phyloP scores from a whole-genome alignment of 805 yeast species.

The Lipomyces spencermartinsiae region DNA sequence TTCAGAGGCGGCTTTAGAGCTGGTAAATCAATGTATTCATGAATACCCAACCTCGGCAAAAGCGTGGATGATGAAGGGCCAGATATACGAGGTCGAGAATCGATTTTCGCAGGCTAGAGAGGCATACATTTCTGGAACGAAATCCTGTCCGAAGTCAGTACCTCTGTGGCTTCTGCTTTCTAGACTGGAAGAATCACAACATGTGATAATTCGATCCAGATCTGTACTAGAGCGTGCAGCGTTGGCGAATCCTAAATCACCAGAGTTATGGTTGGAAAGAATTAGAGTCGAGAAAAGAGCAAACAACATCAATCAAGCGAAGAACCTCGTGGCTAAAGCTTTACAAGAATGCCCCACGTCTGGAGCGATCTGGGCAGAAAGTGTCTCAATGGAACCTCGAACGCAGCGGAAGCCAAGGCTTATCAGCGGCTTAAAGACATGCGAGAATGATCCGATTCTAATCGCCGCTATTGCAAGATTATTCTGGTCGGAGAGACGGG shows the following conservation, averaged over 20 bases:
- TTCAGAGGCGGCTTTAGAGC: conserved; percentile 49
- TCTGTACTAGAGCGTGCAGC: conserved; percentile 74
- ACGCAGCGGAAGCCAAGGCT: conserved; percentile 63
- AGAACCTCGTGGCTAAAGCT: conserved; percentile 62
- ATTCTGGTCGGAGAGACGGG: conserved; percentile 70
- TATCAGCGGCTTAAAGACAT: conserved; percentile 71
- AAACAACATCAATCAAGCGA: conserved; percentile 59
- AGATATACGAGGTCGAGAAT: conserved; percentile 51
- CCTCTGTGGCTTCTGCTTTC: conserved; percentile 65
- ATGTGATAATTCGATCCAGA: conserved; percentile 64
- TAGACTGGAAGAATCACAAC: conserved; percentile 53
- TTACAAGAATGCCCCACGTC: conserved; percentile 63
- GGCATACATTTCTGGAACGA: conserved; percentile 56
- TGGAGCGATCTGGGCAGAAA: conserved; percentile 69
- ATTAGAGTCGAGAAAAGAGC: conserved; percentile 62
- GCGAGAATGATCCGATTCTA: conserved; percentile 65
- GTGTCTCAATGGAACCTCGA: conserved; percentile 54
- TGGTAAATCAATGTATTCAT: conserved; percentile 56
- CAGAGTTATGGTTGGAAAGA: conserved; percentile 63
- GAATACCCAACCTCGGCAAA: conserved; percentile 58
- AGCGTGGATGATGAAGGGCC: conserved; percentile 68
- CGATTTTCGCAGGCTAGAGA: conserved; percentile 55
- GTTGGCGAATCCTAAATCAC: conserved; percentile 56
- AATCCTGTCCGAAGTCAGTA: conserved; percentile 52
- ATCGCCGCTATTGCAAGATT: conserved; percentile 68